These are phyloP conservation scores for Elymus sibiricus DNA, from an alignment of 176 grass and related monocot genomes.

Conservation along the genomic window DNA sequence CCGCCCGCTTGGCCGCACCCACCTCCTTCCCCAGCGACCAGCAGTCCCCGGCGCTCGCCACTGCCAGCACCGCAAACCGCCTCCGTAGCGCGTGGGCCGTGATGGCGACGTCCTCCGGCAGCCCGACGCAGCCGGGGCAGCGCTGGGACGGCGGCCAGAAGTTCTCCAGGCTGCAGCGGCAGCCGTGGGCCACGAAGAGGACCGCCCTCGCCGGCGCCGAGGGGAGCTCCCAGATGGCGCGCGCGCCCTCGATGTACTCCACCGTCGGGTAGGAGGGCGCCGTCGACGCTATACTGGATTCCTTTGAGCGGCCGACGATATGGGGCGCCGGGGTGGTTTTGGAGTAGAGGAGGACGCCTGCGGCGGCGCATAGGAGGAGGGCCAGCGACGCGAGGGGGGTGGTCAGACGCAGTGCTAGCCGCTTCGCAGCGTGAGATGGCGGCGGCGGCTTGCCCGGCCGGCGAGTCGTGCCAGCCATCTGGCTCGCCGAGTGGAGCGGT, in stretches of 20 bases:
- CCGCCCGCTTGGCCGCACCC: constrained; percentile 23
- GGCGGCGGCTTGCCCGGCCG: not conserved
- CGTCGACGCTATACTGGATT: not conserved
- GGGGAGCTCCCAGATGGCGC: constrained; percentile 65
- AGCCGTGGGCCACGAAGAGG: constrained; percentile 76
- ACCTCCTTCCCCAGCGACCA: constrained; percentile 60
- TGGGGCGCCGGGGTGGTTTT: not conserved
- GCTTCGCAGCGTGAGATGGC: not conserved
- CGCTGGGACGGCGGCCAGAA: constrained; percentile 60
- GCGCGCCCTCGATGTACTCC: constrained; percentile 19
- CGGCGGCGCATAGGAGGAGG: constrained; percentile 7
- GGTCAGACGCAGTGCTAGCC: not conserved
- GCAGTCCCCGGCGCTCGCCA: constrained; percentile 60
- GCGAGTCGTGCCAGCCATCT: constrained; percentile 8
- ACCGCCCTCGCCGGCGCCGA: constrained; percentile 39
- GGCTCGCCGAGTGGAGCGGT: constrained; percentile 5
- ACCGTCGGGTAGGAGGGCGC: constrained; percentile 12
- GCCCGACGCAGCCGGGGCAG: constrained; percentile 49
- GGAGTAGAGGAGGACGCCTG: constrained; percentile 34
- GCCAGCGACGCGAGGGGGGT: constrained; percentile 1
- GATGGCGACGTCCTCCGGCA: constrained; percentile 60
- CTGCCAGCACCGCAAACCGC: constrained; percentile 47
- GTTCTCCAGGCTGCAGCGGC: constrained; percentile 57
- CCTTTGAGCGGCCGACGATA: not conserved
- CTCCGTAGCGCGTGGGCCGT: constrained; percentile 39